Evolutionary conservation across 306 rosid genomes (phyloP), one percentile per base, ranked within the genome.

Genomic region (Citrullus colocynthis): DNA sequence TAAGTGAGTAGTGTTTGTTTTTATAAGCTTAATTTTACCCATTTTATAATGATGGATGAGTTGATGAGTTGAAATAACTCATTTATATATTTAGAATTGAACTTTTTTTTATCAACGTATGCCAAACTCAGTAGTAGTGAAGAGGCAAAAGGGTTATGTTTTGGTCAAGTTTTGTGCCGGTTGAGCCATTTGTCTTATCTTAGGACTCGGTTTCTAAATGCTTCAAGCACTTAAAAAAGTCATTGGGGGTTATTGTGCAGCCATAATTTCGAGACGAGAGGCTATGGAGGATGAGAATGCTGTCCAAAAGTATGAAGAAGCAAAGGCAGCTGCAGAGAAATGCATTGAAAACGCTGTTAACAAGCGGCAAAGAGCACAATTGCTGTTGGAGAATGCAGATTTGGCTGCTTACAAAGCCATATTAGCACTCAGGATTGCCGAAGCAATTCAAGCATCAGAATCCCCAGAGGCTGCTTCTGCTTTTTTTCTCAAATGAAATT

Each of bases 301-400:
- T 1, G 11, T 77, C 59, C 63, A 21, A 3, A 90, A 65, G 76
- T 78, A 83, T 32, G 85, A 91, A 78, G 89, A 82, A 54, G 93
- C 96, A 14, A 83, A 89, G 78, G 89, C 86, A 5, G 66, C 81
- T 0, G 97, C 90, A 15, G 56, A 81, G 1, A 79, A 73, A 77
- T 80, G 83, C 2, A 65, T 70, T 76, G 88, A 89, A 75, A n/a
- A 77, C 9, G 97, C 98, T 0, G 55, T 90, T 14, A 36, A 39
- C 21, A 90, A 89, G 71, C 93, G 98, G 5, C 84, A 39, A 34
- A 84, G 82, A 78, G 98, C 96, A 44, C 93, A 89, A 77, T 3
- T 78, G 49, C 91, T 92, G 17, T 78, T 85, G 85, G 82, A 82
- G 64, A 91, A 85, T 30, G 98, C 97, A 61, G 97, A 94, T 82